Evolutionary conservation across 345 rosid genomes (phyloP).

Genomic region (Salix viminalis): DNA sequence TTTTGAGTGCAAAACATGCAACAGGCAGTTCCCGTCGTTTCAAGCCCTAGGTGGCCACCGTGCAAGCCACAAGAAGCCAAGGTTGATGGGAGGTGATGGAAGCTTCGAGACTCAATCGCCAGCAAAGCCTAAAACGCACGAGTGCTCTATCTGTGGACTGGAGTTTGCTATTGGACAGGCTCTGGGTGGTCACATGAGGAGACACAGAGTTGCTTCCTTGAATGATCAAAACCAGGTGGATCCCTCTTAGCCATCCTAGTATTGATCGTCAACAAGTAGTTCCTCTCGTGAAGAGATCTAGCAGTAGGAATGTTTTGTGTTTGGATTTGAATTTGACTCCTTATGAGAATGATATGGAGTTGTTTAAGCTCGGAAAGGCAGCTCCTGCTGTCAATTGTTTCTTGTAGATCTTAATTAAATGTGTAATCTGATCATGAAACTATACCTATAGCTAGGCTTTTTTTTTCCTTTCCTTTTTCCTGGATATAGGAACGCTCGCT

Average conservation of each 20-base stretch:
- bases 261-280: background rate
- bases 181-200: conserved; percentile 68
- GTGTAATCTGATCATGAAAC: background rate
- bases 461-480: background rate
- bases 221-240: conserved; percentile 10
- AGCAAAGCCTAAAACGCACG: conserved; percentile 49
- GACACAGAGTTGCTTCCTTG: conserved; percentile 35
- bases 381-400: conserved; percentile 36
- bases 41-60: conserved; percentile 71
- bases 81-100: conserved; percentile 15
- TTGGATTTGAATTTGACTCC: conserved; percentile 74
- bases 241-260: background rate
- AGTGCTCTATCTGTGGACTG: conserved; percentile 82
- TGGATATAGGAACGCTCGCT: background rate
- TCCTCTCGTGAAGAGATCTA: conserved; percentile 44
- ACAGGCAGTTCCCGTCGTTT: conserved; percentile 51
- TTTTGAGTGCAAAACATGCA: conserved; percentile 72
- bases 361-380: conserved; percentile 28
- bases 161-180: conserved; percentile 80
- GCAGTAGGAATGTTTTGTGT: conserved; percentile 40
- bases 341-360: conserved; percentile 51
- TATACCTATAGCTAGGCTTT: background rate
- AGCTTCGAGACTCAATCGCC: conserved; percentile 21
- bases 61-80: conserved; percentile 68
- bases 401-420: conserved; percentile 15